Evolutionary conservation across 2,329 filamentous ascomycete genomes (phyloP), one percentile per base, ranked within the genome.

Genomic region (Fusarium sp.): DNA sequence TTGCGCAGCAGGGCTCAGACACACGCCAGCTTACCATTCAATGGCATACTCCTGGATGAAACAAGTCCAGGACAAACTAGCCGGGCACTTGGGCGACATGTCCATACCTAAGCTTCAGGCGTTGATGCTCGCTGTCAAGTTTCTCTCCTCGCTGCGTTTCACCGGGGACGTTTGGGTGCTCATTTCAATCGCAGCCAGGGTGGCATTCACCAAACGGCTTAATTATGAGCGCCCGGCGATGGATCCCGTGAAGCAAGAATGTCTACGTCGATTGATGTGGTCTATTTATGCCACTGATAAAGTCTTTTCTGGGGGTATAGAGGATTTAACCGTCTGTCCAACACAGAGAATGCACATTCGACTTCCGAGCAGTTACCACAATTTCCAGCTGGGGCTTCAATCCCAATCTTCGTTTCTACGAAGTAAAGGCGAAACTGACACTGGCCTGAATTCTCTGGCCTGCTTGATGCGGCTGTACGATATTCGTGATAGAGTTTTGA

Each of bases 251-350:
- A 60, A 7, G 0, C 76, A 80, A 37, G 80, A 81, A 10, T 72
- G 65, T 9, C 66, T 75, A 0, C 75, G 80, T 4, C 73, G 79
- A 0, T 27, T 78, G 3, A 76, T 80, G 59, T 81, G 80, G 80
- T 72, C 78, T 0, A 74, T 80, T 1, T 81, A 76, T 15, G 17
- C 32, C 0, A 52, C 79, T 0, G 80, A 81, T 25, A 73, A 75
- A 7, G 4, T 76, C 0, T 77, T 81, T 12, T 79, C 70, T 0
- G 80, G 80, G 0, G 79, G 80, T 0, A 78, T 81, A 14, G 76
- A 80, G 6, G 80, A 81, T 33, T 32, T 81, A 10, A 73, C 77
- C 0, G 72, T 81, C 4, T 80, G 79, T 32, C 78, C 77, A 0
- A 66, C 71, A 0, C 66, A 75, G 6, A 62, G 78, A 7, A 76